A percentile compares a stretch with the other conserved stretches of the same genome.
Evolutionary conservation across 2,329 filamentous ascomycete species (phyloP).

Genomic region (Botrytis galanthina): DNA sequence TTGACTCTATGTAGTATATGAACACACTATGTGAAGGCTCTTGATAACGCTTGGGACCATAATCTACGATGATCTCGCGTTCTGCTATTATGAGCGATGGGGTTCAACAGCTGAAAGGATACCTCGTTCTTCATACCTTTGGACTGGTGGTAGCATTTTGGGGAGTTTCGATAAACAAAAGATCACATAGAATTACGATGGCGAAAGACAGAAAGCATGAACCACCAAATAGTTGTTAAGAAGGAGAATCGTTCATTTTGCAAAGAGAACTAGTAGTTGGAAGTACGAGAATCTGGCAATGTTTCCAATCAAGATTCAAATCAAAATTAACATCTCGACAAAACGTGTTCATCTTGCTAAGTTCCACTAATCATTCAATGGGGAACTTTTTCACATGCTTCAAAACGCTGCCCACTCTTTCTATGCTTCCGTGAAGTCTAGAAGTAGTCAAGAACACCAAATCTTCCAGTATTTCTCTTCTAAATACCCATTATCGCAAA

Average conservation of each 20-base stretch:
- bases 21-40: no score
- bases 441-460: background rate
- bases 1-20: background rate
- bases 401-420: background rate
- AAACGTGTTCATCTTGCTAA: background rate
- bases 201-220: no score
- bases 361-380: background rate
- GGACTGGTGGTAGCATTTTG: no score
- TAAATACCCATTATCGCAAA: background rate
- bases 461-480: background rate
- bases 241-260: background rate
- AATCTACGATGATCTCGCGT: no score
- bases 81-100: no score
- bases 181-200: no score
- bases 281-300: rapidly evolving
- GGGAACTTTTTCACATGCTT: background rate
- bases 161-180: no score
- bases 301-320: background rate
- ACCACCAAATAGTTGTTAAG: no score
- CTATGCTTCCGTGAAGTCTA: background rate
- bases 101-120: no score
- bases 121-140: no score
- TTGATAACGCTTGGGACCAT: no score
- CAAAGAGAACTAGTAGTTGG: background rate
- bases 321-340: background rate